Base-by-base conservation (phyloP, 106 monocot species). In the Amphibolis antarctica region DNA sequence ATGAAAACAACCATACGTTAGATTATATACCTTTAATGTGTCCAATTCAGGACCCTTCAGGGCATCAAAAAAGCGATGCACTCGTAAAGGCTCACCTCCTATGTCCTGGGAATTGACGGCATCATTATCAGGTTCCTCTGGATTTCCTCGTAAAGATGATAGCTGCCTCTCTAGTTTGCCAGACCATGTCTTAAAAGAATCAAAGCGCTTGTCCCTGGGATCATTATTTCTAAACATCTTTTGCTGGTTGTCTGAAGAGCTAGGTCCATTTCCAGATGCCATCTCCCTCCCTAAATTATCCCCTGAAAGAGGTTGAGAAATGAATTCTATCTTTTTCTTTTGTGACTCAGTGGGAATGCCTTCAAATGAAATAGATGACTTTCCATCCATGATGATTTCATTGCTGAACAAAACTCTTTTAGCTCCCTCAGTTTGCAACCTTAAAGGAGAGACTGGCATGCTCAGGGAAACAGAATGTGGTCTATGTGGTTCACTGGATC, bases 41-140 rank as follows among this genome's bases (percentile, higher is more conserved):
- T 85, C 85, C 12, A 89, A 56, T 65, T 89, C 89, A 21, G 89
- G 89, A 11, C 89, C 89, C 68, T 85, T 77, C 10, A 89, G 65
- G 11, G 82, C 82, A 59, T 71, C 85, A 29, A 83, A 90, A 67
- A 83, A 90, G 18, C 90, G 85, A 18, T 80, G 73, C 29, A 81
- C 83, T 2, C 80, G 82, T 1, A 70, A 51, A 9, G 70, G 44
- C 14, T 71, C 76, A 7, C 12, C 14, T 24, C 74, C 80, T 23
- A 11, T 15, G 20, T 26, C 58, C 1, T 44, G 53, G 31, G 27
- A 26, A 44, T 27, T 54, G 51, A 24, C 57, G 12, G 12, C 14
- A 4, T 63, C 72, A 4, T 24, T 0, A 9, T 63, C 71, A 7
- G 36, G 52, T 49, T 70, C 73, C 68, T 21, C 5, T 22, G 13